A percentile compares a stretch with the other conserved stretches of the same genome.
Conservation (phyloP, 768 basidiomycete species). For the Termitomyces sp. region DNA sequence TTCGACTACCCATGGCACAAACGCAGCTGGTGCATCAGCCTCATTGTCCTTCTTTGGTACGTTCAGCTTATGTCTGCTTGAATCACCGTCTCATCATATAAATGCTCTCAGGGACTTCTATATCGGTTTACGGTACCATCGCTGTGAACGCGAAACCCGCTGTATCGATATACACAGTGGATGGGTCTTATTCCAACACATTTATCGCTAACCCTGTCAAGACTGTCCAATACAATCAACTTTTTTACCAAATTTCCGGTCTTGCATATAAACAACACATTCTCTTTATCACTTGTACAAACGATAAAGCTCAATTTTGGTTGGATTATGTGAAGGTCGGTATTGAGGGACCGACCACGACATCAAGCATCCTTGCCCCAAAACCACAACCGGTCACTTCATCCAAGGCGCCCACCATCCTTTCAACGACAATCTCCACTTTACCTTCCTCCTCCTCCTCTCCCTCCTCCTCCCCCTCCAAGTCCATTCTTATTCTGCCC, state of each 20-base stretch:
- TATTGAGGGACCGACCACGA: not conserved
- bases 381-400: not conserved
- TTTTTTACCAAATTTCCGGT: slow-evolving; percentile 5
- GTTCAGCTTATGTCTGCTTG: not conserved
- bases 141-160: not conserved
- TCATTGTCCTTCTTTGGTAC: slow-evolving; percentile 19
- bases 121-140: slow-evolving; percentile 16
- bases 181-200: not conserved
- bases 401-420: not conserved
- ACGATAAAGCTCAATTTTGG: slow-evolving; percentile 1
- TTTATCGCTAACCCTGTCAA: not conserved
- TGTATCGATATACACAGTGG: slow-evolving; percentile 13
- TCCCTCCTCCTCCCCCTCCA: not conserved
- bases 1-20: slow-evolving; percentile 11
- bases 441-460: not conserved
- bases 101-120: slow-evolving; percentile 9
- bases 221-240: slow-evolving; percentile 1
- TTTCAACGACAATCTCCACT: not conserved
- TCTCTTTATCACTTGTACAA: slow-evolving; percentile 10
- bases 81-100: not conserved
- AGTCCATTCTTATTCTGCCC: not conserved
- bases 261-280: slow-evolving; percentile 7
- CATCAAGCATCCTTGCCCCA: not conserved
- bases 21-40: slow-evolving; percentile 19
- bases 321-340: slow-evolving; percentile 7